Percentiles rank a stretch among this genome's conserved stretches.
Evolutionary conservation across 1,139 yeast genomes (phyloP).

Genomic region (Pneumocystis wakefieldiae): DNA sequence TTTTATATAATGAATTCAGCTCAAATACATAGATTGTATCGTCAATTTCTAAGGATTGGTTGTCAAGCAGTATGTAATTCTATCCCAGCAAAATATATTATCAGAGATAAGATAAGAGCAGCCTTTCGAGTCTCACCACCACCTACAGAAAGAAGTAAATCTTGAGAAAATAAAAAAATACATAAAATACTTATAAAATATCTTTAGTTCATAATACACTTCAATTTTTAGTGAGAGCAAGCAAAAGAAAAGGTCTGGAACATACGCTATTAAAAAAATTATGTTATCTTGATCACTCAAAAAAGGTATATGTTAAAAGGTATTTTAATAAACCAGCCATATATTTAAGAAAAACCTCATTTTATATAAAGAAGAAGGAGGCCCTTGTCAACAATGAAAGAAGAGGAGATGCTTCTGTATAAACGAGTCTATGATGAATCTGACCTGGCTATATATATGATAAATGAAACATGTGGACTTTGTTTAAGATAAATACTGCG

Average conservation of each 20-base stretch:
- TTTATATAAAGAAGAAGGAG: neutral
- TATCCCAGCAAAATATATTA: neutral
- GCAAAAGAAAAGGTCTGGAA: constrained; percentile 16
- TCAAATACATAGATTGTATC: constrained; percentile 2
- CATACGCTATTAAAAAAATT: constrained; percentile 12
- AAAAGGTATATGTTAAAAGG: neutral
- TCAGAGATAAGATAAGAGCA: neutral
- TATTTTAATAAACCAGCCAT: neutral
- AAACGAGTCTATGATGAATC: neutral
- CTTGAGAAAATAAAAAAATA: neutral
- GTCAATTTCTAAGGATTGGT: neutral
- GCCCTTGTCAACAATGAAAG: neutral
- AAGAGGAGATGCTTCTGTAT: neutral
- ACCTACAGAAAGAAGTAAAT: neutral
- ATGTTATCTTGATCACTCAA: constrained; percentile 12
- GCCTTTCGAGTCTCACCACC: neutral
- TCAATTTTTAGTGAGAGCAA: constrained; percentile 14
- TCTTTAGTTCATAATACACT: constrained; percentile 13
- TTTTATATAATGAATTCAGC: neutral
- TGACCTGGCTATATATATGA: neutral
- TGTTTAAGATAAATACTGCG: neutral
- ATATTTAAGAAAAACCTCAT: neutral
- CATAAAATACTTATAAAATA: neutral
- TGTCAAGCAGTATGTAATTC: constrained; percentile 1
- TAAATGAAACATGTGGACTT: neutral